Evolutionary conservation across 2,329 filamentous ascomycete species (phyloP).

Genomic region (Aspergillus awamori): DNA sequence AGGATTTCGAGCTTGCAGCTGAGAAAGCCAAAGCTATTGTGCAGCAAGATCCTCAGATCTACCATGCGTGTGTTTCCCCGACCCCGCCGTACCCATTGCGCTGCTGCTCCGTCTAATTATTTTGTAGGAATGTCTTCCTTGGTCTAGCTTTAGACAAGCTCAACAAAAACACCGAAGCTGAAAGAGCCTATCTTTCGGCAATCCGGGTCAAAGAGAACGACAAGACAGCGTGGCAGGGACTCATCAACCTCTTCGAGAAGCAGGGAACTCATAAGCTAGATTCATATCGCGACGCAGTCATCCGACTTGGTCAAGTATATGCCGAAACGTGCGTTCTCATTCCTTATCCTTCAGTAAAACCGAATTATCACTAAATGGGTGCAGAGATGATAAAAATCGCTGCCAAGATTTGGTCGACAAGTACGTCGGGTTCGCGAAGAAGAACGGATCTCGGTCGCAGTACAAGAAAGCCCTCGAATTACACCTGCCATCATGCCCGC

Average conservation of each 20-base stretch:
- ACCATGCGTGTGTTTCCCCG: constrained; percentile 67
- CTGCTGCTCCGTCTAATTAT: background rate
- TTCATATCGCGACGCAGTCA: constrained; percentile 72
- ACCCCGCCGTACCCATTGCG: background rate
- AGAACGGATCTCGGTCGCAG: constrained; percentile 71
- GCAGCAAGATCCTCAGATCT: constrained; percentile 73
- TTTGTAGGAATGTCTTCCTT: constrained; percentile 73
- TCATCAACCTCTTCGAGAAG: constrained; percentile 82
- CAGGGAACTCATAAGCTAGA: constrained; percentile 70
- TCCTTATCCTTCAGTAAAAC: too few relatives aligned
- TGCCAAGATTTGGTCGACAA: constrained; percentile 73
- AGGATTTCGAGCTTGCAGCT: constrained; percentile 77
- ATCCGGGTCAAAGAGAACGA: constrained; percentile 72
- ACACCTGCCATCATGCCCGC: constrained; percentile 74
- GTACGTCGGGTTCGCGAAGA: constrained; percentile 72
- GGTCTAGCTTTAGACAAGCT: constrained; percentile 83
- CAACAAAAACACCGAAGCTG: constrained; percentile 70
- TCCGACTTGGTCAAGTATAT: constrained; percentile 75
- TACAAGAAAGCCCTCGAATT: constrained; percentile 76
- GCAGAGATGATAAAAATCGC: constrained; percentile 60
- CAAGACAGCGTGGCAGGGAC: constrained; percentile 85
- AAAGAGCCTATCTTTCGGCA: constrained; percentile 74
- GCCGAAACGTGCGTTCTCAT: constrained; percentile 58
- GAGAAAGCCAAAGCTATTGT: constrained; percentile 70
- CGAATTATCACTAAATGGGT: constrained; percentile 18